phyloP scores from a whole-genome alignment of 2,329 filamentous ascomycete species.

The Leptodontidium sp. region DNA sequence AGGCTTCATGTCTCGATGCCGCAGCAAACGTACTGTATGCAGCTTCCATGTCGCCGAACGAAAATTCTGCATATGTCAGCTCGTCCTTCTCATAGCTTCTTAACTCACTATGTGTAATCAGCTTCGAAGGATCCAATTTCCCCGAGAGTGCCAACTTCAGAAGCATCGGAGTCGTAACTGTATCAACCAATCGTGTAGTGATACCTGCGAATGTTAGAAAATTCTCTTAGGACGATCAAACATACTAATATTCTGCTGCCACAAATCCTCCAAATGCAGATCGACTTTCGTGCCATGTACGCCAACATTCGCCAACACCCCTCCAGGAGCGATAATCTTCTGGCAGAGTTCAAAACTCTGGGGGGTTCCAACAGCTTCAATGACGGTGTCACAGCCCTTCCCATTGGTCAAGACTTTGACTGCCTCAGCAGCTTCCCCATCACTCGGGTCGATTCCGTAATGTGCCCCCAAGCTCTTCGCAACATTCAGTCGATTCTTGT shows the following conservation, averaged over 20 bases:
- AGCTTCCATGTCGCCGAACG: conserved; percentile 53
- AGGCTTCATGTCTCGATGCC: conserved; percentile 52
- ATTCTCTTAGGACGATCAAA: no score
- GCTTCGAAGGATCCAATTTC: conserved; percentile 51
- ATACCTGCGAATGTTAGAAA: conserved; percentile 50
- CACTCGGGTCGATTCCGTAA: conserved; percentile 51
- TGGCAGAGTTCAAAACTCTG: conserved; percentile 62
- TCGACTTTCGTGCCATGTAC: conserved; percentile 63
- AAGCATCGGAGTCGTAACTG: conserved; percentile 57
- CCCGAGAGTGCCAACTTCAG: conserved; percentile 54
- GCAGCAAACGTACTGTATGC: conserved; percentile 55
- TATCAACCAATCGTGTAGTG: conserved; percentile 57
- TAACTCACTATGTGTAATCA: conserved; percentile 56
- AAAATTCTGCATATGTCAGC: conserved; percentile 46
- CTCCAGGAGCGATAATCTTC: conserved; percentile 60
- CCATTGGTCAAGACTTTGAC: conserved; percentile 57
- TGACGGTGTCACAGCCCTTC: conserved; percentile 63
- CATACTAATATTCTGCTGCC: conserved; percentile 60
- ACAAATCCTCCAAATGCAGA: conserved; percentile 61
- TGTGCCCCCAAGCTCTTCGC: conserved; percentile 59
- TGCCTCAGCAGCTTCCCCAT: conserved; percentile 48
- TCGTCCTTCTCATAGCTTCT: conserved; percentile 19
- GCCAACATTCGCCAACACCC: conserved; percentile 64
- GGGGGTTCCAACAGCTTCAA: conserved; percentile 64
- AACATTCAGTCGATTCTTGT: conserved; percentile 55